phyloP scores from a whole-genome alignment of 345 rosid genomes.

The Populus nigra region DNA sequence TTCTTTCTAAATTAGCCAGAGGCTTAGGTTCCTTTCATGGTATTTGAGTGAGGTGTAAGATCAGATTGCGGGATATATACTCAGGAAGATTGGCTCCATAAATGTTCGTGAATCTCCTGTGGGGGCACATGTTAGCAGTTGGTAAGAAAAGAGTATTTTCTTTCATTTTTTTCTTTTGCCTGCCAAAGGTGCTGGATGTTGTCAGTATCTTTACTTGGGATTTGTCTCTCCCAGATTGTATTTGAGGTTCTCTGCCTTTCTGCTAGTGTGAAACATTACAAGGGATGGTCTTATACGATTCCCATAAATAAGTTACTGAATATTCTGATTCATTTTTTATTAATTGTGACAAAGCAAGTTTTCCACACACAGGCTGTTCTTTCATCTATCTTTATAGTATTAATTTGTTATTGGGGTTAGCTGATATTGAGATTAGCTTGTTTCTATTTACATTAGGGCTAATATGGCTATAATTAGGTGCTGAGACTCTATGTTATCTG shows the following conservation, averaged over 20 bases:
- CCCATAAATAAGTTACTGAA: conserved; percentile 42
- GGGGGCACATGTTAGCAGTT: conserved; percentile 16
- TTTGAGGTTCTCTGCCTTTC: conserved; percentile 39
- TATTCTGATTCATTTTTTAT: conserved; percentile 37
- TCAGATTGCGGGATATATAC: conserved; percentile 50
- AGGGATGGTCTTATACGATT: conserved; percentile 32
- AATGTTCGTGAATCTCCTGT: conserved; percentile 39
- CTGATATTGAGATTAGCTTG: too few species aligned
- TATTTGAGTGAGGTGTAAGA: conserved; percentile 63
- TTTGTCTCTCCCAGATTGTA: conserved; percentile 42
- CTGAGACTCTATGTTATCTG: neutral
- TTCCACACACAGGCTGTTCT: too few species aligned
- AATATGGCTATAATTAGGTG: neutral
- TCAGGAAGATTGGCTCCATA: conserved; percentile 45
- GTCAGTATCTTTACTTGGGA: conserved; percentile 31
- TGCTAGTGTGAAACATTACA: conserved; percentile 40
- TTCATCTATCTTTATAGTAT: too few species aligned
- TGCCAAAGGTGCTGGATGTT: conserved; percentile 36
- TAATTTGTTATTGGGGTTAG: too few species aligned
- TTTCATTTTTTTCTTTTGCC: conserved; percentile 25
- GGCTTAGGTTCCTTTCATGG: conserved; percentile 44
- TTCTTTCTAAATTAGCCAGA: conserved; percentile 19
- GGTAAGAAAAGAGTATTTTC: conserved; percentile 23
- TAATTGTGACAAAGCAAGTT: neutral
- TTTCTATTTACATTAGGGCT: too few species aligned